Evolutionary conservation across 202 grass and related monocot species (phyloP).

Genomic region (Panicum virgatum): DNA sequence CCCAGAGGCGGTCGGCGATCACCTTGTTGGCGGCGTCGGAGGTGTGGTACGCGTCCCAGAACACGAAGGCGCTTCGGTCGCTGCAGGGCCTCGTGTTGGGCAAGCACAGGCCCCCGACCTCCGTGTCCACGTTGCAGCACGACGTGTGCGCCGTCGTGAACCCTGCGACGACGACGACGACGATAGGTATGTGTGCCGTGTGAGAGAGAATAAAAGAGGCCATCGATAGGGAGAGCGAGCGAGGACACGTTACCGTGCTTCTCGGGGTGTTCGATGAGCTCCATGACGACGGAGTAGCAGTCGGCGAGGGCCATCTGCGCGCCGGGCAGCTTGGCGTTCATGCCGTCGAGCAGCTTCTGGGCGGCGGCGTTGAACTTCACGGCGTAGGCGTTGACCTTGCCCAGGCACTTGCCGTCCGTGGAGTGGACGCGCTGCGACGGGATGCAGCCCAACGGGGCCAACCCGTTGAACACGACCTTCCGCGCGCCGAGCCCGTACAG

Average conservation of each 20-base stretch:
- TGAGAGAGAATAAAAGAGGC: neutral
- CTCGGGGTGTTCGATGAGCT: slow-evolving; percentile 70
- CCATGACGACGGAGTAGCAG: slow-evolving; percentile 75
- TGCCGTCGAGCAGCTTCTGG: slow-evolving; percentile 57
- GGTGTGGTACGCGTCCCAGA: slow-evolving; percentile 96
- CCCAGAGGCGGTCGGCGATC: slow-evolving; percentile 76
- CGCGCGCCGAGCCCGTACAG: slow-evolving; percentile 77
- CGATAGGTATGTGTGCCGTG: neutral
- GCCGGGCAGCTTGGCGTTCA: slow-evolving; percentile 68
- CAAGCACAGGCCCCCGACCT: slow-evolving; percentile 79
- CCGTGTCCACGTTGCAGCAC: slow-evolving; percentile 91
- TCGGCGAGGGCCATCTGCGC: slow-evolving; percentile 79
- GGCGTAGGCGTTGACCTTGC: slow-evolving; percentile 64
- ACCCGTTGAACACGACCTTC: slow-evolving; percentile 74
- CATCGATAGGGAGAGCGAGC: too few relatives aligned
- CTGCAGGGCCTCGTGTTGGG: slow-evolving; percentile 72
- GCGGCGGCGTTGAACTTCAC: slow-evolving; percentile 72
- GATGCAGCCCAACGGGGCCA: slow-evolving; percentile 87
- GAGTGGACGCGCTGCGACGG: slow-evolving; percentile 76
- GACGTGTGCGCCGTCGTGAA: slow-evolving; percentile 84
- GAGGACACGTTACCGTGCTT: slow-evolving; percentile 50
- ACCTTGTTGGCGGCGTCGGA: slow-evolving; percentile 84
- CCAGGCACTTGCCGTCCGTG: slow-evolving; percentile 56
- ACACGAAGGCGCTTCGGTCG: slow-evolving; percentile 76
- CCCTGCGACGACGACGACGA: slow-evolving; percentile 29